These are phyloP conservation scores for Aspergillus neoniger DNA, from an alignment of 2,329 filamentous ascomycete species.

Conservation along the genomic window DNA sequence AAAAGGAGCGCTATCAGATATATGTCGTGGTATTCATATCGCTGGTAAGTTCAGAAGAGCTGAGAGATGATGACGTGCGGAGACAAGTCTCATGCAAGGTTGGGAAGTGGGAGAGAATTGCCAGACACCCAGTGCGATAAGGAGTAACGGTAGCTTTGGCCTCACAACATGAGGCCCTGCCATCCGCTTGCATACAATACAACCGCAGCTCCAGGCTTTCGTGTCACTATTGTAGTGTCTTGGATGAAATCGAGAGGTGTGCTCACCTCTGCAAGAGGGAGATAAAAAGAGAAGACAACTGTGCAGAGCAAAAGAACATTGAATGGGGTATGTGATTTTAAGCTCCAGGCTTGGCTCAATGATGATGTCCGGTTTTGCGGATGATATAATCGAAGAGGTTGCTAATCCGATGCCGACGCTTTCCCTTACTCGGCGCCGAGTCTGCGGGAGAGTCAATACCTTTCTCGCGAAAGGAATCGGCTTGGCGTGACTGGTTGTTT, in stretches of 20 bases:
- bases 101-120: not conserved
- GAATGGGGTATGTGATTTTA: not conserved
- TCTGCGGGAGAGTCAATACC: not conserved
- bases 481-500: not conserved
- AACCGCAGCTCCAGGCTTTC: not conserved
- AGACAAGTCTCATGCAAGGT: not conserved
- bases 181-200: not conserved
- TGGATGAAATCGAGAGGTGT: not conserved
- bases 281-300: not conserved
- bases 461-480: not conserved
- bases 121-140: not conserved
- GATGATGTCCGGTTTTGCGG: slow-evolving; percentile 26
- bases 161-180: not conserved
- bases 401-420: slow-evolving; percentile 37
- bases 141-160: not conserved
- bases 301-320: not conserved
- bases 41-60: not conserved
- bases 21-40: slow-evolving; percentile 4
- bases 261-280: slow-evolving; percentile 16
- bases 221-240: not conserved
- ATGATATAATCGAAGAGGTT: slow-evolving; percentile 33
- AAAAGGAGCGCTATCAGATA: not conserved
- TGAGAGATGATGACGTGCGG: not conserved
- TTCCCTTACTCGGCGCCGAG: slow-evolving; percentile 25
- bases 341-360: slow-evolving; percentile 20